These are phyloP conservation scores for Escallonia herrerae DNA, from an alignment of 129 eudicot genomes.

Conservation along the genomic window DNA sequence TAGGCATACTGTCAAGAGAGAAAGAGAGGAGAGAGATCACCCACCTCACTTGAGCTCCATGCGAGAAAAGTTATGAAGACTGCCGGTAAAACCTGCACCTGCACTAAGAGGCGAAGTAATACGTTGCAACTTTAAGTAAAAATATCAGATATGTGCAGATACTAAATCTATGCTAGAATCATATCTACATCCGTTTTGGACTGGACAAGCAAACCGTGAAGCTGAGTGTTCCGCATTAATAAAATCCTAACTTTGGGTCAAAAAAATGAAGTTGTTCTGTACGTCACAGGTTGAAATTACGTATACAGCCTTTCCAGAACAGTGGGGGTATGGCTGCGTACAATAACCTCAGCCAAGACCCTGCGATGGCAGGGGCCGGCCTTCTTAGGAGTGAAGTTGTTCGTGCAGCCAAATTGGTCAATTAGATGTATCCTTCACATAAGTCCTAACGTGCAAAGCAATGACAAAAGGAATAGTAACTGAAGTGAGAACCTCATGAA, in stretches of 20 bases:
- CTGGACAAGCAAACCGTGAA: too few species aligned
- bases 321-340: too few species aligned
- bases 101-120: conserved; percentile 17
- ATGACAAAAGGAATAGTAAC: background rate
- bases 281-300: too few species aligned
- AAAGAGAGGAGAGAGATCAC: conserved; percentile 7
- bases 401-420: too few species aligned
- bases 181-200: background rate
- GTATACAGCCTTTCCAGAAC: too few species aligned
- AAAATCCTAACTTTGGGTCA: too few species aligned
- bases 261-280: too few species aligned
- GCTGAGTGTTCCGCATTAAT: too few species aligned
- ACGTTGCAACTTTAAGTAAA: conserved; percentile 4
- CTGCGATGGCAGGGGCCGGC: too few species aligned
- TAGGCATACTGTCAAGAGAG: background rate
- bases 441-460: background rate
- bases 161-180: background rate
- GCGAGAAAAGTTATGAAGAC: conserved; percentile 64
- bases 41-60: conserved; percentile 84
- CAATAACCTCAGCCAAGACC: too few species aligned
- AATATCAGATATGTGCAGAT: background rate
- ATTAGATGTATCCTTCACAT: too few species aligned
- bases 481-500: conserved; percentile 48
- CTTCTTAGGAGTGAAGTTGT: too few species aligned
- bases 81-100: conserved; percentile 71